These are phyloP conservation scores for Crithidia acanthocephali DNA, from an alignment of 208 protist genomes.

Conservation along the genomic window DNA sequence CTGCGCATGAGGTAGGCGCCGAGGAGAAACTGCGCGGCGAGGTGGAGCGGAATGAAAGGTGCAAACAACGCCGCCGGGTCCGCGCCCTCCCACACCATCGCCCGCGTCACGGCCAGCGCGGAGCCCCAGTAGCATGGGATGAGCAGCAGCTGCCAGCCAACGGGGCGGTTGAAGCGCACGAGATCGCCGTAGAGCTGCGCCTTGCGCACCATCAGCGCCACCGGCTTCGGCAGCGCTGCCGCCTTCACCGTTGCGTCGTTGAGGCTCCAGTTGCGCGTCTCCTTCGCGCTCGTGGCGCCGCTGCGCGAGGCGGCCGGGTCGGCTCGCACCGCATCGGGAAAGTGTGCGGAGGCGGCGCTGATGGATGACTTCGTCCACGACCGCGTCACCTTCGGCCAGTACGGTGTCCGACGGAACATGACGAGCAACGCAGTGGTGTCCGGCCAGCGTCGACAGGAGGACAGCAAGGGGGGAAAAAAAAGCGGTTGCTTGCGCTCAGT, in stretches of 20 bases:
- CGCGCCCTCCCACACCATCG: constrained; percentile 86
- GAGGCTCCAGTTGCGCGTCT: constrained; percentile 63
- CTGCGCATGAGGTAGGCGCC: constrained; percentile 85
- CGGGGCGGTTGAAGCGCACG: constrained; percentile 70
- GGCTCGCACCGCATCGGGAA: constrained; percentile 59
- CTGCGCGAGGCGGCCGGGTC: constrained; percentile 65
- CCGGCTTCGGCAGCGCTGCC: constrained; percentile 45
- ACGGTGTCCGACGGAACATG: constrained; percentile 68
- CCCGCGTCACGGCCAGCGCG: constrained; percentile 75
- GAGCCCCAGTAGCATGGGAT: constrained; percentile 86
- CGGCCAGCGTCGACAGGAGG: too few species aligned
- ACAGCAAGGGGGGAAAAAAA: too few species aligned
- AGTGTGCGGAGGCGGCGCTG: constrained; percentile 65
- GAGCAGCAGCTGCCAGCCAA: constrained; percentile 75
- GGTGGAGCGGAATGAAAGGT: constrained; percentile 81
- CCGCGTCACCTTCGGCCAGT: constrained; percentile 62
- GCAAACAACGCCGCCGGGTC: constrained; percentile 79
- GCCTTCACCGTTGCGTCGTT: constrained; percentile 38
- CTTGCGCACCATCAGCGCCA: constrained; percentile 37
- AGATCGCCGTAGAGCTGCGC: constrained; percentile 60
- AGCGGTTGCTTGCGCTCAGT: too few species aligned
- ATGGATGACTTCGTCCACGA: constrained; percentile 79
- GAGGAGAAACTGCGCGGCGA: constrained; percentile 61
- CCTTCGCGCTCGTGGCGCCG: constrained; percentile 60
- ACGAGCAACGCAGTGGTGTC: background rate